Evolutionary conservation across 1,139 yeast genomes (phyloP), one percentile per base, ranked within the genome.

Genomic region (Yamadazyma dushanensis): DNA sequence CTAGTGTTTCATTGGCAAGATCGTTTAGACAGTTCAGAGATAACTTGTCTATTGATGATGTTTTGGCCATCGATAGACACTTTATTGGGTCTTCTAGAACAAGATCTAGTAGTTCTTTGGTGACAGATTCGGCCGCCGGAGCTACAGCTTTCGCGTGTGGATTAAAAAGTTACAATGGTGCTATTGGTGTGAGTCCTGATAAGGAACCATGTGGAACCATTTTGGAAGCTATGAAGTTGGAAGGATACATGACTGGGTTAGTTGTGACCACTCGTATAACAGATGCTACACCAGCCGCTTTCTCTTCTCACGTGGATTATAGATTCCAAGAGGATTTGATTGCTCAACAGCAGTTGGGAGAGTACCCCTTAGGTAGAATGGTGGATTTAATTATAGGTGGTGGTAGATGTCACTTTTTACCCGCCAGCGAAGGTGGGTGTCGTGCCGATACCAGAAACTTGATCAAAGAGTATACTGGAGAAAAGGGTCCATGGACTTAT

Each of bases 101-200:
- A 0, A 69, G 87, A 41, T 83, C 95, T 13, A 75, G 78, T 26
- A 68, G 72, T 39, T 83, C 92, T 1, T 66, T 83, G 45, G 75
- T 88, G 40, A 88, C 96, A 0, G 96, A 88, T 56, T 83, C 92
- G 14, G 96, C 96, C 5, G 96, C 96, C 4, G 96, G 96, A 13
- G 96, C 96, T 16, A 87, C 96, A 5, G 96, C 95, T 0, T 87
- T 86, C 53, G 70, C 92, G 1, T 84, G 95, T 57, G 90, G 78
- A 3, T 50, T 78, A 47, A 87, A 88, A 62, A 64, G 88, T 8
- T 85, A 84, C 59, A 88, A 88, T 56, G 90, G 89, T 8, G 96
- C 92, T n/a, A 83, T 87, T 53, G 92, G 85, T 8, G 94, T 88
- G 16, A 72, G 70, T 40, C 76, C 84, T 1, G 62, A 68, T 19